These are phyloP conservation scores for Blastomyces percursus DNA, from an alignment of 2,329 filamentous ascomycete genomes.

Conservation along the genomic window DNA sequence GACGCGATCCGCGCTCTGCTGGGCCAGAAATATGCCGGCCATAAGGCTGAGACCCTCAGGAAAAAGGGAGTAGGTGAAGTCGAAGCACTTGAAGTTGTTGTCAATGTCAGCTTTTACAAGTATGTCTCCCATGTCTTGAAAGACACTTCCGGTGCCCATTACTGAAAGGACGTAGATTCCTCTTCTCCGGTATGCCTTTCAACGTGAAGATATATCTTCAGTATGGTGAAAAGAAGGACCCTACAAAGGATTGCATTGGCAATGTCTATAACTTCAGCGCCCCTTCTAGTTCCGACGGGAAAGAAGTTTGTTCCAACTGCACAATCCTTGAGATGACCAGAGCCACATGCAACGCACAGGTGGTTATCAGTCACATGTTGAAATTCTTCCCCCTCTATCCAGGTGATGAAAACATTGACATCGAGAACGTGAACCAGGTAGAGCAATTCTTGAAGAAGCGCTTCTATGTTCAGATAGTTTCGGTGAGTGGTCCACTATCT, in stretches of 20 bases:
- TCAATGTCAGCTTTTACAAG: conserved; percentile 5
- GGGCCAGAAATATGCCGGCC: not conserved
- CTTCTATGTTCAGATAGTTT: conserved; percentile 1
- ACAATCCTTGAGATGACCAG: conserved; percentile 1
- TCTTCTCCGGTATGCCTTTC: conserved; percentile 3
- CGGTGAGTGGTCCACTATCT: not conserved
- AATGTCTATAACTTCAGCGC: conserved; percentile 2
- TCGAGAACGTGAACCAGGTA: not conserved
- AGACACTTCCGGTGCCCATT: not conserved
- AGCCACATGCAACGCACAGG: not conserved
- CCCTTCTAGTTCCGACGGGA: conserved; percentile 1
- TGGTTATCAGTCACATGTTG: conserved; percentile 3
- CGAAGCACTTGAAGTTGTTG: conserved; percentile 1
- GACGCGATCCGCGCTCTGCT: not conserved
- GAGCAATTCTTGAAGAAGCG: conserved; percentile 4
- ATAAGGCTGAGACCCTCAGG: not conserved
- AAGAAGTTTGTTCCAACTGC: conserved; percentile 5
- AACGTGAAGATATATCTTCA: conserved; percentile 1
- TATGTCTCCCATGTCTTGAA: not conserved
- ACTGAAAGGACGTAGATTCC: not conserved
- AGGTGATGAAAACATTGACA: conserved; percentile 3
- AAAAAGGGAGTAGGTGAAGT: not conserved
- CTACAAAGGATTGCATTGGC: conserved; percentile 1
- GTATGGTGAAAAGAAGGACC: conserved; percentile 1
- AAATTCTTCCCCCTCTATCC: conserved; percentile 3